Conservation (phyloP, 2,329 filamentous ascomycete genomes). For the Clarireedia homoeocarpa region DNA sequence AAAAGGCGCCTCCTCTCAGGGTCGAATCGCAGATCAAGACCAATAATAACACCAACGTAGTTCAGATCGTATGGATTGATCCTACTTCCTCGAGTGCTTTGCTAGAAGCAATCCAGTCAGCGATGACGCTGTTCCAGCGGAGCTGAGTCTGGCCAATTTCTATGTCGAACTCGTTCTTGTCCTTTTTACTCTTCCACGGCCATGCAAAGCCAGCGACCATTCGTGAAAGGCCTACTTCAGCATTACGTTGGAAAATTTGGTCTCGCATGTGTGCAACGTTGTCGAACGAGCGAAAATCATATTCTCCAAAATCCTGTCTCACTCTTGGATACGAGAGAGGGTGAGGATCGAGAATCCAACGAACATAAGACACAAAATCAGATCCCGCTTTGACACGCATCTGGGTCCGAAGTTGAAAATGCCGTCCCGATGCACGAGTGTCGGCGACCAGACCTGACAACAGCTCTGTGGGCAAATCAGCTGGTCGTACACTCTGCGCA, state of each 20-base stretch:
- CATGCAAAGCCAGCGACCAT: slow-evolving; percentile 12
- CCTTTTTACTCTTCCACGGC: slow-evolving; percentile 8
- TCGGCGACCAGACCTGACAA: slow-evolving; percentile 10
- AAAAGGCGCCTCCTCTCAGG: slow-evolving; percentile 12
- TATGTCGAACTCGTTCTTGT: slow-evolving; percentile 11
- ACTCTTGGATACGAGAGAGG: slow-evolving; percentile 8
- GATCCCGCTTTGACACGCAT: slow-evolving; percentile 14
- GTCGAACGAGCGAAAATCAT: slow-evolving; percentile 13
- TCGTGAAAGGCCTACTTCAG: slow-evolving; percentile 11
- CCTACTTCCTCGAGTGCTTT: slow-evolving; percentile 13
- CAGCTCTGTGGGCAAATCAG: slow-evolving; percentile 10
- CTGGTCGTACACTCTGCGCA: slow-evolving; percentile 14
- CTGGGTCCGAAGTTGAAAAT: slow-evolving; percentile 14
- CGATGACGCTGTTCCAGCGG: slow-evolving; percentile 7
- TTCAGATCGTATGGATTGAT: slow-evolving; percentile 13
- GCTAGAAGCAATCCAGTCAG: slow-evolving; percentile 12
- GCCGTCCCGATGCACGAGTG: slow-evolving; percentile 11
- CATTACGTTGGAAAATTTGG: slow-evolving; percentile 11
- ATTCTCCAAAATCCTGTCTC: slow-evolving; percentile 11
- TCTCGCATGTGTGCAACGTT: slow-evolving; percentile 12
- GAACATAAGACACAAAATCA: slow-evolving; percentile 13
- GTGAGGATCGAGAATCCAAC: slow-evolving; percentile 12
- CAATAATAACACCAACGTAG: slow-evolving; percentile 12
- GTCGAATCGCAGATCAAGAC: slow-evolving; percentile 15
- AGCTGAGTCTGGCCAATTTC: slow-evolving; percentile 12